Base-by-base conservation (phyloP, 106 monocot genomes). In the Platanthera guangdongensis region DNA sequence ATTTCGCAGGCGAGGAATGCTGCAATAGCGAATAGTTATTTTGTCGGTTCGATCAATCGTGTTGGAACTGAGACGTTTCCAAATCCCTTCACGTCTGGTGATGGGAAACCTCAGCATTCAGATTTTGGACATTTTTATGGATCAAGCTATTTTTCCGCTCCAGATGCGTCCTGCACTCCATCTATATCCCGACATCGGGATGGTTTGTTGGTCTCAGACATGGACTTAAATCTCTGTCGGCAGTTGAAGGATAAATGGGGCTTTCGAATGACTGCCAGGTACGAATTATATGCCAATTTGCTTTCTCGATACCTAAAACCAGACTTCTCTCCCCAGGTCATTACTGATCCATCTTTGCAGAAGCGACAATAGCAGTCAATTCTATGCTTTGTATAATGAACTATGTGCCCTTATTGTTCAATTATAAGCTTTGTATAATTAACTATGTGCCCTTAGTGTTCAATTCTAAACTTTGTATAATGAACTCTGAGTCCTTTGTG, bases 91-190 rank as follows among this genome's bases (percentile, higher is more conserved):
- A 97, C 96, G 47, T 97, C 96, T 48, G 96, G 96, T 16, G 96
- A 94, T 78, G 93, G 90, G 19, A 97, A 91, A 57, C 89, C 91
- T 19, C 88, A 93, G 53, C 96, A 97, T 75, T 49, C 79, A 6
- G 91, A 90, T 55, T 94, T 97, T 28, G 97, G 97, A 1, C 94
- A 99, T 74, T 99, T 99, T 53, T 99, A 99, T 51, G 97, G 94
- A 18, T 94, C 94, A 1, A 91, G 89, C 76, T 81, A 94, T 76
- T 85, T 99, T 64, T 99, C 94, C 47, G 81, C 89, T 30, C 97
- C 94, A 14, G 94, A 94, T 86, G 84, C 94, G 63, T 90, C 91
- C 2, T 92, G 94, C 81, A 89, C 91, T 21, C 91, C 94, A 47
- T 88, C 91, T 25, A 83, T 94, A 9, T 99, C 94, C 5, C 84